Base-by-base conservation (phyloP, 192 early-diverging fungal genomes). In the Umbelopsis ramanniana region DNA sequence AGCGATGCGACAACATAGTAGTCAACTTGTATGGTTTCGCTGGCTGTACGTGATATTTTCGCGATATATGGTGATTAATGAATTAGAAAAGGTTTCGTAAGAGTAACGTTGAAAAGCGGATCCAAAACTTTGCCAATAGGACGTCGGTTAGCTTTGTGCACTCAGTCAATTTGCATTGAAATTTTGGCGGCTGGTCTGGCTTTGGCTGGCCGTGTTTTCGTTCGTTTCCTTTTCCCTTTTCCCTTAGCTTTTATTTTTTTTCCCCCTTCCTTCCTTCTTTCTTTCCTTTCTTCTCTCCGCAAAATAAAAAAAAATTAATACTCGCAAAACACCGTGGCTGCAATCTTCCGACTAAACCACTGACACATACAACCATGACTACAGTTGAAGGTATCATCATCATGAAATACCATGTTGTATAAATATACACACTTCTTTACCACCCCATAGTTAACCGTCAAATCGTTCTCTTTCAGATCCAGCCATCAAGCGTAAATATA, bases 1-100 rank as follows among this genome's bases (percentile, higher is more conserved):
- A 54, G 94, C 93, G 3, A 96, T 96, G 93, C 79, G 84, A 37
- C 80, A 89, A 75, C 96, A 98, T 67, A 81, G 86, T 70, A 90
- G 86, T 52, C 96, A 98, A 85, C 76, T 97, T 80, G 92, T 95
- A 12, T 98, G 96, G 96, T 98, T 98, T 79, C 78, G 96, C 22
- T 88, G 90, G 81, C 73, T 96, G 40, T 97, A 96, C 78, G 83
- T 97, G 37, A 72, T 88, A 10, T 93, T 95, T 75, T 96, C 95
- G 35, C 81, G 93, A 63, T 98, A 94, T 81, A 96, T 97, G 96
- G 81, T 89, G 50, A 81, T 94, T 52, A 97, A 97, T 68, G 89
- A 89, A 70, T 66, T 93, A 53, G 24, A 35, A 37, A 15, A 74
- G 52, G 73, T 66, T 33, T 43, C 40, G 40, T 6, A 4, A 29